These are phyloP conservation scores for Oryza officinalis DNA, from an alignment of 176 grass and related monocot genomes.

Conservation along the genomic window DNA sequence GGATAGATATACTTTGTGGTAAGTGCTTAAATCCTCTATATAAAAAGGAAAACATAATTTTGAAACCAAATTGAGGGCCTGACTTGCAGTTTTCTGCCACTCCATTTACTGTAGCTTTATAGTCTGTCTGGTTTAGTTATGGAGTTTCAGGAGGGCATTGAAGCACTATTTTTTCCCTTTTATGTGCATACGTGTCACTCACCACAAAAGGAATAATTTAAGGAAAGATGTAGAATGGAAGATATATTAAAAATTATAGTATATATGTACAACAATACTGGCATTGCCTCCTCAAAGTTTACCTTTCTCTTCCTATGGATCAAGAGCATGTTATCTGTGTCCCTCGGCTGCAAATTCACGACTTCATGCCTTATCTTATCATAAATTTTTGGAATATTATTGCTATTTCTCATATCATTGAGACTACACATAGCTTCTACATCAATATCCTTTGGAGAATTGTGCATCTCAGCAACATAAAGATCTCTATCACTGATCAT, in stretches of 20 bases:
- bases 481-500: conserved; percentile 42
- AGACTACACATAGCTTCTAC: conserved; percentile 36
- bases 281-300: conserved; percentile 67
- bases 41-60: conserved; percentile 7
- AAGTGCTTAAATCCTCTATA: conserved; percentile 6
- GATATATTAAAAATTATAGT: conserved; percentile 33
- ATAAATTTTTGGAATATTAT: conserved; percentile 44
- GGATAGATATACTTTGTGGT: not conserved
- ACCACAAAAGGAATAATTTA: conserved; percentile 17
- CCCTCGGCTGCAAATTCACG: conserved; percentile 36
- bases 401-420: conserved; percentile 47
- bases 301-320: conserved; percentile 79
- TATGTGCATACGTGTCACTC: conserved; percentile 4
- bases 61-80: conserved; percentile 1
- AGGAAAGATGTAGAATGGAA: conserved; percentile 30
- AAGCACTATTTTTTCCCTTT: not conserved
- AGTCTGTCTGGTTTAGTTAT: conserved; percentile 25
- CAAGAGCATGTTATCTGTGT: conserved; percentile 51
- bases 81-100: conserved; percentile 6
- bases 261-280: conserved; percentile 42
- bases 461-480: conserved; percentile 24
- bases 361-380: conserved; percentile 48
- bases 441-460: conserved; percentile 37
- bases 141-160: conserved; percentile 11
- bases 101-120: conserved; percentile 1